Conservation (phyloP, 371 early-diverging fungal species). For the Mucor lusitanicus region DNA sequence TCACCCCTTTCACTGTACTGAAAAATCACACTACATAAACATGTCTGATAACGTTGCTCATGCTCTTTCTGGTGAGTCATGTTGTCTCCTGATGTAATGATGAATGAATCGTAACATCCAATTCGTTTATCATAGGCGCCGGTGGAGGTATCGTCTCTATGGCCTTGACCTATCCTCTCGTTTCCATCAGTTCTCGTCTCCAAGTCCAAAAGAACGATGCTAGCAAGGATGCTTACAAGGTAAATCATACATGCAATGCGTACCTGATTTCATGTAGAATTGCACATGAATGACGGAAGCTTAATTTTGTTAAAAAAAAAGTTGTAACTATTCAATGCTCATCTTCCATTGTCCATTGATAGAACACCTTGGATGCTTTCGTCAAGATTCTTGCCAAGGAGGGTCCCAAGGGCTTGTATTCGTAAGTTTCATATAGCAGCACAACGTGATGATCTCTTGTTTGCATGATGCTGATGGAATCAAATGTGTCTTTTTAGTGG, state of each 20-base stretch:
- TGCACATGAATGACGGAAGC: constrained; percentile 1
- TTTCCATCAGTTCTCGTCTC: constrained; percentile 87
- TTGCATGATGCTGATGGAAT: background rate
- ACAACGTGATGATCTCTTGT: background rate
- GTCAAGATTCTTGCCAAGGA: constrained; percentile 87
- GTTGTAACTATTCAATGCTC: background rate
- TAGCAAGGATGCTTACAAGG: constrained; percentile 67
- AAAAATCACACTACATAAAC: constrained; percentile 9
- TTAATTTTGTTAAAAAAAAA: constrained; percentile 6
- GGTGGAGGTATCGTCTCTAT: constrained; percentile 95
- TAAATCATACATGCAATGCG: constrained; percentile 17
- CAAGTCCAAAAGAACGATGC: constrained; percentile 81
- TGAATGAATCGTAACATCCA: background rate
- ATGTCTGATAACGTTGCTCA: constrained; percentile 96
- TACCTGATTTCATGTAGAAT: background rate
- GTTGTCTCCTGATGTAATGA: background rate
- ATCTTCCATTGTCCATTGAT: constrained; percentile 5
- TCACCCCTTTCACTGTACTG: constrained; percentile 9
- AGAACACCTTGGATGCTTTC: constrained; percentile 78
- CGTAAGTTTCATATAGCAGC: constrained; percentile 57
- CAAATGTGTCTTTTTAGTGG: constrained; percentile 62
- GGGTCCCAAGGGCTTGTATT: constrained; percentile 87
- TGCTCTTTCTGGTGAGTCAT: constrained; percentile 75
- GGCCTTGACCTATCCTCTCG: constrained; percentile 93
- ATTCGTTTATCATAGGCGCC: constrained; percentile 65